These are phyloP conservation scores for Lipomyces starkeyi DNA, from an alignment of 805 yeast species.

Conservation along the genomic window DNA sequence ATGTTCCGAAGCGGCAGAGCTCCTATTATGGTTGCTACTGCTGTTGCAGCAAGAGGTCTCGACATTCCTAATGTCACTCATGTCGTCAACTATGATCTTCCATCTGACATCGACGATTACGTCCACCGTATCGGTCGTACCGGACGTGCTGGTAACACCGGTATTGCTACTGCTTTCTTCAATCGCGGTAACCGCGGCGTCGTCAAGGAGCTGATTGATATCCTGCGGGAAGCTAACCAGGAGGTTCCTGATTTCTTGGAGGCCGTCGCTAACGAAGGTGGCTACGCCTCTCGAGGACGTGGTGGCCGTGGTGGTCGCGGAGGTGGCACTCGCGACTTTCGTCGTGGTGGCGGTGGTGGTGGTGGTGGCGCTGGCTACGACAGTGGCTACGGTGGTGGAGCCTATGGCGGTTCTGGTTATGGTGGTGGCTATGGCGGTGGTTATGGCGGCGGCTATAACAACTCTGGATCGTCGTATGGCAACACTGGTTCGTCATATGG, in stretches of 20 bases:
- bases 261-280: conserved; percentile 77
- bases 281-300: conserved; percentile 59
- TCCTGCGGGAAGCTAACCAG: conserved; percentile 95
- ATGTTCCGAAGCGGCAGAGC: conserved; percentile 91
- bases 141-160: conserved; percentile 99
- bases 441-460: conserved; percentile 44
- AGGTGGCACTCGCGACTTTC: conserved; percentile 57
- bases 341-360: conserved; percentile 52
- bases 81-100: conserved; percentile 96
- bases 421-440: conserved; percentile 18
- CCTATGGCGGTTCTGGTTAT: conserved; percentile 56
- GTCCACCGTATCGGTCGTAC: conserved; percentile 99
- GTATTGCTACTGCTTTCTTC: conserved; percentile 98
- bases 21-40: conserved; percentile 96
- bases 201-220: conserved; percentile 83
- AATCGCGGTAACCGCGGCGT: conserved; percentile 93
- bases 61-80: conserved; percentile 99
- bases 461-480: conserved; percentile 59
- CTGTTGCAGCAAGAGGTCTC: conserved; percentile 99
- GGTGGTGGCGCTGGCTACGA: conserved; percentile 41
- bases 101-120: conserved; percentile 96
- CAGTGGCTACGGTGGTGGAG: conserved; percentile 49
- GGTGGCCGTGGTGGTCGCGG: conserved; percentile 49
- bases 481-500: conserved; percentile 25
- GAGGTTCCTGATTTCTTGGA: conserved; percentile 91